Conservation (phyloP, 148 eudicot species). For the Pharnaceum exiguum region DNA sequence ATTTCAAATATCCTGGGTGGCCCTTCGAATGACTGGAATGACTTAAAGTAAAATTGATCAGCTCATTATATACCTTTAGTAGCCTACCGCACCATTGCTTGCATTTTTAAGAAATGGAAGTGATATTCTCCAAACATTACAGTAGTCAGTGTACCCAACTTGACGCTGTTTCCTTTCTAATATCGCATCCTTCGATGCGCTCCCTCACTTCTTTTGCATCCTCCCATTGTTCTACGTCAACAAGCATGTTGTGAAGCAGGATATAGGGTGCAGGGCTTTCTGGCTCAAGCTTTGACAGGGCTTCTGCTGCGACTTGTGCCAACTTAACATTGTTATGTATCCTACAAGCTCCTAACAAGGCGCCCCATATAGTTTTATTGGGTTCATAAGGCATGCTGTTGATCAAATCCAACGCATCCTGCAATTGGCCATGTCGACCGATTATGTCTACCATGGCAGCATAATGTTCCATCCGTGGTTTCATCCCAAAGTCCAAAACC, state of each 20-base stretch:
- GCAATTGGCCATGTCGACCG: slow-evolving; percentile 42
- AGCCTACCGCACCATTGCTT: no score
- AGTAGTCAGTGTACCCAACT: slow-evolving; percentile 33
- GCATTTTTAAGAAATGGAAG: not conserved
- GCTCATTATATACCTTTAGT: not conserved
- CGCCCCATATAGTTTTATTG: slow-evolving; percentile 47
- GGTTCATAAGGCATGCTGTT: slow-evolving; percentile 36
- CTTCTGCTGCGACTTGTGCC: slow-evolving; percentile 42
- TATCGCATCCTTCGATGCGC: slow-evolving; percentile 28
- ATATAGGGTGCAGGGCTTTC: slow-evolving; percentile 50
- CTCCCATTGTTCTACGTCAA: slow-evolving; percentile 51
- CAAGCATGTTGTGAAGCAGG: slow-evolving; percentile 45
- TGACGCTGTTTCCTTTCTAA: slow-evolving; percentile 41
- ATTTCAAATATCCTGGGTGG: no score
- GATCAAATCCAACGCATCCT: slow-evolving; percentile 43
- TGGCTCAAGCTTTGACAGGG: slow-evolving; percentile 42
- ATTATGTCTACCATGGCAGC: slow-evolving; percentile 39
- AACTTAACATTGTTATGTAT: slow-evolving; percentile 46
- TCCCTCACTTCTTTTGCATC: slow-evolving; percentile 40
- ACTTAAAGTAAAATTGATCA: no score
- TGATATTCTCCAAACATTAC: slow-evolving; percentile 1
- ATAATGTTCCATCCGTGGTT: slow-evolving; percentile 45
- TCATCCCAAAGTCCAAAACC: slow-evolving; percentile 42
- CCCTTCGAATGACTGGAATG: no score
- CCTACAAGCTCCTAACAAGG: slow-evolving; percentile 49